Base-by-base conservation (phyloP, 192 early-diverging fungal genomes). In the Entomortierella chlamydospora region DNA sequence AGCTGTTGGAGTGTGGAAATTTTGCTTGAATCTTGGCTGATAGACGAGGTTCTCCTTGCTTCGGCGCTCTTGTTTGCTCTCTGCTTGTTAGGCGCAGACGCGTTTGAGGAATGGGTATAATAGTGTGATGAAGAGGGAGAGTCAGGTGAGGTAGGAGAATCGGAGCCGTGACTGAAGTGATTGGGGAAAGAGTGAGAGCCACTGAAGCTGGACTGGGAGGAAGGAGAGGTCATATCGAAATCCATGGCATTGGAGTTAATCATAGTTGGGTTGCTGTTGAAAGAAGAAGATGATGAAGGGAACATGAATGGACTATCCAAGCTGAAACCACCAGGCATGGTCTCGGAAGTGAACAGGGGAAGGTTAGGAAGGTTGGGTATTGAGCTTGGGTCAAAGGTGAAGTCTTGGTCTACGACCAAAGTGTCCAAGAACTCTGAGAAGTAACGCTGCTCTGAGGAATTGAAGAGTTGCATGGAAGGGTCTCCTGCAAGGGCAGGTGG, bases 371-470 rank as follows among this genome's bases (percentile, higher is more conserved):
- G 55, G 45, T 70, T 72, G 50, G 65, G 73, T 69, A 81, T 74
- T 34, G 63, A 53, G 61, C 61, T 70, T 39, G 79, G 78, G 37
- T 76, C 64, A 52, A 76, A 74, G 12, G 68, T 64, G 33, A 73
- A 61, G 66, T 86, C 83, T 42, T 83, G 83, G 57, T 86, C 86
- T 9, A 85, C 70, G 52, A 84, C 83, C 51, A 88, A 64, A 3
- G 77, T 70, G 47, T 88, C 86, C 55, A 88, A 60, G 72, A 88
- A 88, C 66, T 88, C 81, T n/a, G 76, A 77, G 37, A 88, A 85
- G 31, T 82, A 76, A 31, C 70, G 78, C 53, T 84, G 84, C 43
- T 88, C 86, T 26, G 76, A 79, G 4, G 76, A 63, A 50, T 79
- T 79, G 57, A 79, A 70, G 57, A 79, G 68, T 26, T 47, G 39